Conservation (phyloP, 768 basidiomycete genomes). For the Pulveroboletus sp. region DNA sequence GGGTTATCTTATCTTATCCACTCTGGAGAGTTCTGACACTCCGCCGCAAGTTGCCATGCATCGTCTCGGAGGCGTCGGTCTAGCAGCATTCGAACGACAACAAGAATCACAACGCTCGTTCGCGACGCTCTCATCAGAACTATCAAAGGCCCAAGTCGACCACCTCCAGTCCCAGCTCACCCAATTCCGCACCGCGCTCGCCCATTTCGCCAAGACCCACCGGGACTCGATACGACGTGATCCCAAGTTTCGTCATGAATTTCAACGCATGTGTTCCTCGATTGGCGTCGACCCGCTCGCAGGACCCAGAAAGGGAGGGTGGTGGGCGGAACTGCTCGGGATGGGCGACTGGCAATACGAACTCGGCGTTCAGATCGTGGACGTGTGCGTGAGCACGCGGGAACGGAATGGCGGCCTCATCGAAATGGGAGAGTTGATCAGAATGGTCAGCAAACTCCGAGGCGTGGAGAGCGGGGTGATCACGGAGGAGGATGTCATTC, state of each 20-base stretch:
- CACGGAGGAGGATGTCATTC: constrained; percentile 79
- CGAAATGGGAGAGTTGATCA: constrained; percentile 78
- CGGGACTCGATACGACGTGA: constrained; percentile 79
- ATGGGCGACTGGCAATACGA: constrained; percentile 96
- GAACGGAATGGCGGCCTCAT: constrained; percentile 92
- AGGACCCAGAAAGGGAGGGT: constrained; percentile 78
- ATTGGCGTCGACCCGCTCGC: constrained; percentile 95
- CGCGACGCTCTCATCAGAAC: constrained; percentile 70
- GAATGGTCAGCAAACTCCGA: constrained; percentile 73
- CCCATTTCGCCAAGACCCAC: constrained; percentile 78
- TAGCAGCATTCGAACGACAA: constrained; percentile 88
- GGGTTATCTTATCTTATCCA: constrained; percentile 17
- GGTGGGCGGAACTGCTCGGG: constrained; percentile 88
- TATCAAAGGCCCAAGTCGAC: constrained; percentile 74
- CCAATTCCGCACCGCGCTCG: constrained; percentile 78
- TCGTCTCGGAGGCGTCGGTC: constrained; percentile 74
- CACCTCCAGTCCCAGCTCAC: constrained; percentile 77
- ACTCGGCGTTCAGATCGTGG: constrained; percentile 92
- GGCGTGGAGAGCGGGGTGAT: constrained; percentile 64
- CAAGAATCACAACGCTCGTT: constrained; percentile 78
- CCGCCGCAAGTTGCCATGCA: constrained; percentile 43
- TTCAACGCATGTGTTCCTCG: constrained; percentile 93
- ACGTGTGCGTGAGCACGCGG: constrained; percentile 83
- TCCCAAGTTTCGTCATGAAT: constrained; percentile 84
- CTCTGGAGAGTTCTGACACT: background rate